Evolutionary conservation across 805 yeast species (phyloP).

Genomic region (Kazachstania martiniae): DNA sequence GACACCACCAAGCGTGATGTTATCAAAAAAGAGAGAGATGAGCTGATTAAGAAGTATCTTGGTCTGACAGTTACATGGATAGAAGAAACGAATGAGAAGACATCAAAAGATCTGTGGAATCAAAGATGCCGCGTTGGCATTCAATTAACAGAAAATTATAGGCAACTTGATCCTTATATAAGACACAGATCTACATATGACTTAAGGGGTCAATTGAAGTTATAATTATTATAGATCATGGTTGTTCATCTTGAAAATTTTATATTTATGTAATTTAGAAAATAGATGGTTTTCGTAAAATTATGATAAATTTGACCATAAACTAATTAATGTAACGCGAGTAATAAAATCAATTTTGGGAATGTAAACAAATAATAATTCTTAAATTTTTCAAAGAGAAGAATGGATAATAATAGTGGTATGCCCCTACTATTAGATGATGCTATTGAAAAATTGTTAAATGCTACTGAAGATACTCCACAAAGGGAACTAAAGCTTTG

Average conservation of each 20-base stretch:
- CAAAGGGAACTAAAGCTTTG: slow-evolving; percentile 6
- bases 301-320: not conserved
- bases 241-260: too few relatives aligned
- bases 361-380: too few relatives aligned
- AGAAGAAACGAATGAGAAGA: slow-evolving; percentile 34
- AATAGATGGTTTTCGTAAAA: too few relatives aligned
- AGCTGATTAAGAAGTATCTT: slow-evolving; percentile 43
- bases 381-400: too few relatives aligned
- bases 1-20: slow-evolving; percentile 36
- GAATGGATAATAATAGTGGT: too few relatives aligned
- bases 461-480: slow-evolving; percentile 1
- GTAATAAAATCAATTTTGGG: too few relatives aligned
- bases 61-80: slow-evolving; percentile 72
- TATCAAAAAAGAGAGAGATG: slow-evolving; percentile 43
- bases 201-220: slow-evolving; percentile 46
- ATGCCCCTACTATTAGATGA: slow-evolving; percentile 4
- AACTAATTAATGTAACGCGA: too few relatives aligned
- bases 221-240: slow-evolving; percentile 1
- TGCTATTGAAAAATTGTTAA: slow-evolving; percentile 1
- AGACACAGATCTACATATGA: slow-evolving; percentile 75
- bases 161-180: slow-evolving; percentile 65
- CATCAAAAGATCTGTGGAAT: slow-evolving; percentile 36
- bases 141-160: slow-evolving; percentile 51
- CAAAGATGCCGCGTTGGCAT: slow-evolving; percentile 45
- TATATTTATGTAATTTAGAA: too few relatives aligned